Conservation (phyloP, 2,329 filamentous ascomycete species). For the Colletotrichum scovillei region DNA sequence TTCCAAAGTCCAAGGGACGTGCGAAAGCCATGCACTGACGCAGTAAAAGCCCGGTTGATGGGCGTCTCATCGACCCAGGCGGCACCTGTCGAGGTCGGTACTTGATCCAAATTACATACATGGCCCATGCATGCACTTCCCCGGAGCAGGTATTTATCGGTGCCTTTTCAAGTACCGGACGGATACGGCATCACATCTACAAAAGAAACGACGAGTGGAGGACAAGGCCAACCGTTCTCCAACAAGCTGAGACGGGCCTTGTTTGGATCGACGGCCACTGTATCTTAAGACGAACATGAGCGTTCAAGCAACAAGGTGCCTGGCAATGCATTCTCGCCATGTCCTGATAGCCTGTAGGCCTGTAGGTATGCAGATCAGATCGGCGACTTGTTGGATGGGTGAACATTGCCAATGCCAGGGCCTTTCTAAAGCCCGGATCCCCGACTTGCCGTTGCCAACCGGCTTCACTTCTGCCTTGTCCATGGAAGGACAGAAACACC, state of each 20-base stretch:
- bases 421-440: constrained; percentile 8
- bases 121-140: constrained; percentile 30
- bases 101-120: constrained; percentile 30
- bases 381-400: not conserved
- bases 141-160: constrained; percentile 9
- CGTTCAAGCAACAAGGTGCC: not conserved
- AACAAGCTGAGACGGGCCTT: constrained; percentile 20
- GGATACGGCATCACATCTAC: not conserved
- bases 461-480: constrained; percentile 15
- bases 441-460: constrained; percentile 3
- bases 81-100: constrained; percentile 26
- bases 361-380: not conserved
- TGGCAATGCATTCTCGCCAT: not conserved
- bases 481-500: not conserved
- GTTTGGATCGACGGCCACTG: constrained; percentile 10
- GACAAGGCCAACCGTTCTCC: constrained; percentile 10
- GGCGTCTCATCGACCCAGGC: constrained; percentile 5
- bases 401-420: not conserved
- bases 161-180: constrained; percentile 7
- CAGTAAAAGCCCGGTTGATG: constrained; percentile 18
- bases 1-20: not conserved
- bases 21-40: not conserved
- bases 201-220: constrained; percentile 10
- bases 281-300: constrained; percentile 12
- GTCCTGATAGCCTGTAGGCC: not conserved